phyloP scores from a whole-genome alignment of 208 protist genomes.

The Trichomonas tenax region DNA sequence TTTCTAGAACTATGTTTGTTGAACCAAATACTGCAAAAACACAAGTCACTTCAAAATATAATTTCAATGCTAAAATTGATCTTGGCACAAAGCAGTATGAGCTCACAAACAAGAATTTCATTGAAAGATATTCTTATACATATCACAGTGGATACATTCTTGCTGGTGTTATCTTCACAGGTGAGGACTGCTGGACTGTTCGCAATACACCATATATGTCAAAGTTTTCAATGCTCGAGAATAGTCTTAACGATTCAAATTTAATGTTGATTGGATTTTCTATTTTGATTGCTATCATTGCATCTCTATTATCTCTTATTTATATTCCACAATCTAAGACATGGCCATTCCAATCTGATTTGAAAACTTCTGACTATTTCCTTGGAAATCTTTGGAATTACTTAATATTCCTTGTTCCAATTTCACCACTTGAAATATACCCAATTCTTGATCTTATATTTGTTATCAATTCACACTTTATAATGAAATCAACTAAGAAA shows the following conservation, averaged over 20 bases:
- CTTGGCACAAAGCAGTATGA: background rate
- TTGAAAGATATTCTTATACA: background rate
- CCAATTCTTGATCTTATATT: background rate
- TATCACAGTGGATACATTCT: background rate
- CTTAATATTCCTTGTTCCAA: background rate
- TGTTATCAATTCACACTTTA: background rate
- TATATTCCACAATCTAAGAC: background rate
- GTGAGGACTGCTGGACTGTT: background rate
- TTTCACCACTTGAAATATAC: background rate
- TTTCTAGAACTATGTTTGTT: background rate
- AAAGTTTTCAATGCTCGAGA: background rate
- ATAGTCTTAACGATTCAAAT: background rate
- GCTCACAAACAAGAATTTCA: background rate
- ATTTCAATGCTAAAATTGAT: background rate
- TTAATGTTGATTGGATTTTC: background rate
- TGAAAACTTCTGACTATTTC: background rate
- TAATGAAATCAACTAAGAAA: background rate
- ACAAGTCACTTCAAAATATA: background rate
- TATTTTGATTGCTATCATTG: background rate
- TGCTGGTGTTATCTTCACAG: background rate
- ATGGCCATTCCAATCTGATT: background rate
- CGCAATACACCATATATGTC: background rate
- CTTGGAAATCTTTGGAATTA: background rate
- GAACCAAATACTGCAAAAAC: background rate
- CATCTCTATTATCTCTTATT: background rate